Conservation (phyloP, 345 rosid species). For the Acer negundo region DNA sequence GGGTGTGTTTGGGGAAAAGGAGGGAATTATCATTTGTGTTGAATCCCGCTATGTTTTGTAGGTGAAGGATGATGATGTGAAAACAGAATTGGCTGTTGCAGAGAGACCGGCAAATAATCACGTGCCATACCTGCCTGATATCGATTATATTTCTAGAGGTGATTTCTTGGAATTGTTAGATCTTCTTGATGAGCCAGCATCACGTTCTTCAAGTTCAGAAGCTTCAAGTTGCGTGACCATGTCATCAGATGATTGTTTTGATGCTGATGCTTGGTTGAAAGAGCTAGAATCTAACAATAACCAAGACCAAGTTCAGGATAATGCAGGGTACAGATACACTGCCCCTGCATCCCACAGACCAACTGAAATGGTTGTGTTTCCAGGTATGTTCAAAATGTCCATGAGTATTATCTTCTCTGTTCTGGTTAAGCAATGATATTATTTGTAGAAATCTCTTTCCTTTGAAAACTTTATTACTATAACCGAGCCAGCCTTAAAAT, state of each 20-base stretch:
- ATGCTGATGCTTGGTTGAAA: slow-evolving; percentile 39
- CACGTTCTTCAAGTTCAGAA: slow-evolving; percentile 51
- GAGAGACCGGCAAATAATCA: slow-evolving; percentile 26
- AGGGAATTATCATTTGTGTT: slow-evolving; percentile 17
- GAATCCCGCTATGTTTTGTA: slow-evolving; percentile 27
- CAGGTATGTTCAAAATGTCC: slow-evolving; percentile 25
- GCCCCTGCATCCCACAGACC: slow-evolving; percentile 29
- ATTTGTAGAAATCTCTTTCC: no score
- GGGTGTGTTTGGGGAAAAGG: neutral
- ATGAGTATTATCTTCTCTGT: no score
- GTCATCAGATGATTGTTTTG: slow-evolving; percentile 54
- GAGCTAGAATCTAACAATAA: slow-evolving; percentile 35
- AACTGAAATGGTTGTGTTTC: slow-evolving; percentile 26
- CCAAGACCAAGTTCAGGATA: slow-evolving; percentile 16
- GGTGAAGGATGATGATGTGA: slow-evolving; percentile 28
- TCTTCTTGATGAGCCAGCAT: slow-evolving; percentile 44
- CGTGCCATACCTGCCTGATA: slow-evolving; percentile 24
- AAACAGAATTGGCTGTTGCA: slow-evolving; percentile 18
- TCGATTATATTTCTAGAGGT: slow-evolving; percentile 24
- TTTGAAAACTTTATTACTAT: no score
- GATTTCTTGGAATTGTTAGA: slow-evolving; percentile 55
- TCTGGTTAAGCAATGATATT: no score
- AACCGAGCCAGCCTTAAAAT: no score
- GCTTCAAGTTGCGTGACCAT: slow-evolving; percentile 48
- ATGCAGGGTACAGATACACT: slow-evolving; percentile 22